Evolutionary conservation across 345 rosid species (phyloP), one percentile per base, ranked within the genome.

Genomic region (Corchorus olitorius): DNA sequence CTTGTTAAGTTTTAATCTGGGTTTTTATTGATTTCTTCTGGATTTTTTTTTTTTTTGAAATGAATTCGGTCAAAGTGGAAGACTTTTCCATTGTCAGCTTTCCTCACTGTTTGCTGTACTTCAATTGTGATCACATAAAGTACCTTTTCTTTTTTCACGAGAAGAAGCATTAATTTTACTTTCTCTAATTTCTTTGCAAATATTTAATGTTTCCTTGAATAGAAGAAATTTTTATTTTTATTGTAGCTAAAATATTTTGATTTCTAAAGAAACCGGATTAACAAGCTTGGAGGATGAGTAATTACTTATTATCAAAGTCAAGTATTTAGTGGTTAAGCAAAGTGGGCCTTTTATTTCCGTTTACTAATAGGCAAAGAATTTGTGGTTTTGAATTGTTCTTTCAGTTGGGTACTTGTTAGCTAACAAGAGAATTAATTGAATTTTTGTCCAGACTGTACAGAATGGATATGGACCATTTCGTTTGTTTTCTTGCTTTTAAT

Each of bases 251-350:
- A 27, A 49, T 14, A 49, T 69, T 15, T 49, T 70, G 48, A 52
- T 37, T 70, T 52, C 41, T 34, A 53, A 12, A 27, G 11, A 33
- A 14, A 52, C 61, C 16, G 35, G 46, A 33, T 70, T 11, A 70
- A 70, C 46, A 53, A 52, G 49, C n/a, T 54, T 37, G 2, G 17
- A 14, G 8, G 3, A 3, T 53, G 49, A 70, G 2, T 5, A n/a
- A 35, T 53, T 4, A 4, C 50, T 54, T 72, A 33, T 6, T 56
- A 15, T 72, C 75, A 64, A 64, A 64, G 68, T 64, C 68, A 72
- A 41, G 39, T 20, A 55, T 39, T 71, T 20, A 11, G 63, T 37
- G n/a, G 15, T 60, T 16, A 34, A 9, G 41, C 27, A 60, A 59
- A 60, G 19, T 69, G 41, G 37, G 48, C 33, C 13, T 55, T 58